Evolutionary conservation across 768 basidiomycete species (phyloP).

Genomic region (Chlorophyllum brunneum): DNA sequence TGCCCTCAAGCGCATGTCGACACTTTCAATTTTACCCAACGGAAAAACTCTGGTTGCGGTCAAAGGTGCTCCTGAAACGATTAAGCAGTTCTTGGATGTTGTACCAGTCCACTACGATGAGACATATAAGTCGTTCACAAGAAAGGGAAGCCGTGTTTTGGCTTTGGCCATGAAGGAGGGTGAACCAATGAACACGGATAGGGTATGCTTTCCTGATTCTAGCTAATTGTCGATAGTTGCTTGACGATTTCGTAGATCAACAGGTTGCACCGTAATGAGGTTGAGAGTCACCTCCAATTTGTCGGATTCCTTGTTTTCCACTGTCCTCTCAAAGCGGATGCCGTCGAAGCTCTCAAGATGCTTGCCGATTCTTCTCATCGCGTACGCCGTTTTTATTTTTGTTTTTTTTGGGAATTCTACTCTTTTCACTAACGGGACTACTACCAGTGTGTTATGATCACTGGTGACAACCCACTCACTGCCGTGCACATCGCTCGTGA

Average conservation of each 20-base stretch:
- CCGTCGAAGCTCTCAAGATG: conserved; percentile 88
- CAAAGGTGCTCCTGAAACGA: conserved; percentile 97
- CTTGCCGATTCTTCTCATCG: conserved; percentile 94
- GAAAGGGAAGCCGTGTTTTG: conserved; percentile 89
- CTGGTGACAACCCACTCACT: conserved; percentile 96
- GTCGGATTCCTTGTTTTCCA: conserved; percentile 99
- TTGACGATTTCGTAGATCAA: conserved; percentile 61
- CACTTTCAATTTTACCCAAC: conserved; percentile 63
- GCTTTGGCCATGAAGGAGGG: conserved; percentile 88
- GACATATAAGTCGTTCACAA: conserved; percentile 92
- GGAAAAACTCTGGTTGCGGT: conserved; percentile 67
- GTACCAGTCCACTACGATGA: conserved; percentile 86
- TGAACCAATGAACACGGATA: conserved; percentile 64
- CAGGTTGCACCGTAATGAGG: conserved; percentile 74
- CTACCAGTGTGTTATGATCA: conserved; percentile 96
- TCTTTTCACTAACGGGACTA: not conserved
- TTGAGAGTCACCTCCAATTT: conserved; percentile 77
- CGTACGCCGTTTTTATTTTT: conserved; percentile 43
- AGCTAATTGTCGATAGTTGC: not conserved
- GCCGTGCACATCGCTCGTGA: conserved; percentile 94
- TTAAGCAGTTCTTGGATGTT: conserved; percentile 75
- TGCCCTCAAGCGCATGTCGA: conserved; percentile 96
- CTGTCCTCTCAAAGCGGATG: conserved; percentile 93
- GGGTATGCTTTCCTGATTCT: conserved; percentile 42
- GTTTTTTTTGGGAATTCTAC: not conserved